Conservation (phyloP, 768 basidiomycete genomes). For the Boletus bicolor region DNA sequence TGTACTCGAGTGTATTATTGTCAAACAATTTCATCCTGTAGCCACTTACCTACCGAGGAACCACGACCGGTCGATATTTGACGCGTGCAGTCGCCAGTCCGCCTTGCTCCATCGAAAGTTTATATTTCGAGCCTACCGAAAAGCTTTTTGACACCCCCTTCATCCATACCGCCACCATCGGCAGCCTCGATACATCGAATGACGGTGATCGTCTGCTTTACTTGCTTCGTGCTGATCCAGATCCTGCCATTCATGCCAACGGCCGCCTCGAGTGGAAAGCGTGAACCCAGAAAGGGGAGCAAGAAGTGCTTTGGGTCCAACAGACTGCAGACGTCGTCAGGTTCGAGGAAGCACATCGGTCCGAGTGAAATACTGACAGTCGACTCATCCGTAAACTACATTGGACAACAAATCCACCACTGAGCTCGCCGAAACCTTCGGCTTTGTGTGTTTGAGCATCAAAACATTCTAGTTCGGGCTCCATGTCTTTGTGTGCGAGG, state of each 20-base stretch:
- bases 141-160: conserved; percentile 49
- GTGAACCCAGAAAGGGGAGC: conserved; percentile 72
- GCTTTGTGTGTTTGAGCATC: conserved; percentile 90
- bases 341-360: background rate
- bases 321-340: conserved; percentile 45
- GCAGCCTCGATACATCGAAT: conserved; percentile 78
- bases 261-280: conserved; percentile 84
- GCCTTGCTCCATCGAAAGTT: background rate
- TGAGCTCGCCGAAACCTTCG: conserved; percentile 91
- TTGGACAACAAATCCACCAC: conserved; percentile 78
- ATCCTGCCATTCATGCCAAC: conserved; percentile 90
- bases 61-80: no score
- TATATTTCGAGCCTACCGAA: conserved; percentile 45
- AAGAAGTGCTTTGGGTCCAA: conserved; percentile 81
- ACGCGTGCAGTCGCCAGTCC: background rate
- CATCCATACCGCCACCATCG: conserved; percentile 64
- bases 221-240: conserved; percentile 79
- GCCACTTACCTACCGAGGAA: background rate
- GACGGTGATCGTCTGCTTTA: conserved; percentile 69
- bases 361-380: conserved; percentile 50
- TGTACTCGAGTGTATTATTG: conserved; percentile 7
- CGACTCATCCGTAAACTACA: conserved; percentile 86
- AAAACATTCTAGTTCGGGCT: conserved; percentile 96
- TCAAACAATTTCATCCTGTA: background rate
- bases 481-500: conserved; percentile 95